Evolutionary conservation across 192 early-diverging fungal species (phyloP), one percentile per base, ranked within the genome.

Genomic region (Podila clonocystis): DNA sequence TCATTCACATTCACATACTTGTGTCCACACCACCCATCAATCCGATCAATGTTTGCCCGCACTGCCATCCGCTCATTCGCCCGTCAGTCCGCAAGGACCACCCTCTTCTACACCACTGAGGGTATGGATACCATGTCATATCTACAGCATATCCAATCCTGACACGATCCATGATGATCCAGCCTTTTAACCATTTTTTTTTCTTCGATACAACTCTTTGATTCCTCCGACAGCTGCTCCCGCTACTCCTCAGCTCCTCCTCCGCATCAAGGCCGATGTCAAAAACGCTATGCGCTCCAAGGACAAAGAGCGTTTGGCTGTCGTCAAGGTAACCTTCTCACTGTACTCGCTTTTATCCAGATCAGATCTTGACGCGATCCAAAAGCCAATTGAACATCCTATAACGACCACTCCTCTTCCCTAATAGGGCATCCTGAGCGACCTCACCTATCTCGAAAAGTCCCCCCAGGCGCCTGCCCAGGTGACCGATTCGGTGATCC

Each of bases 381-480:
- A 58, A 15, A 6, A 30, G 8, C 13, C 19, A 48, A 15, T 31
- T 3, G 36, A 50, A 31, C 2, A 34, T 8, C 5, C 73, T 3
- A 1, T 72, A 45, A 45, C 41, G 41, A 38, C 36, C 41, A 5
- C 34, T 36, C 83, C 73, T 88, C 33, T 74, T 86, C 15, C 91
- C 90, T 3, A 95, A 77, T 93, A 95, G 82, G 88, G 91, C 29
- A 77, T 96, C 55, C 83, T 97, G 50, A 91, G 92, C 28, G 95
- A 96, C 57, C 88, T 93, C 50, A 89, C 90, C 9, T 96, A 95
- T 65, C 87, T 88, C 28, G 91, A 90, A 72, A 97, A 96, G 83
- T 88, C 87, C 45, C 82, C 73, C 38, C 62, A 68, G 49, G 63
- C 83, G 34, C 74, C 70, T 41, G 66, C 75, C 58, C 55, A 86